These are phyloP conservation scores for Metschnikowia henanensis DNA, from an alignment of 805 yeast genomes.

Conservation along the genomic window DNA sequence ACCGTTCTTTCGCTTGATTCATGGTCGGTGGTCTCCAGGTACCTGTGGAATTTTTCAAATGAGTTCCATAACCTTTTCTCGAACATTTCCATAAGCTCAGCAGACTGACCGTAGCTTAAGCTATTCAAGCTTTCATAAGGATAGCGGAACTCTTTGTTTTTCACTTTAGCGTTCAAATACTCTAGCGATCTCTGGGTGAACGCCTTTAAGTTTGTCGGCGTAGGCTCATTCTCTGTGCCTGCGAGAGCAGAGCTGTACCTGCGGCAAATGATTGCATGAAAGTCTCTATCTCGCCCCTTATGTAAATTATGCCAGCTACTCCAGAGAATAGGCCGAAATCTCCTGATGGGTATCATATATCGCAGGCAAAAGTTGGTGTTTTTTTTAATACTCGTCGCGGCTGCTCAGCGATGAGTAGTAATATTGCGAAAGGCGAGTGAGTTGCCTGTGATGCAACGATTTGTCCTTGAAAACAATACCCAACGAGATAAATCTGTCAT, in stretches of 20 bases:
- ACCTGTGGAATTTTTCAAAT: constrained; percentile 1
- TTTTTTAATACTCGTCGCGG: no score
- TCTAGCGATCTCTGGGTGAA: constrained; percentile 5
- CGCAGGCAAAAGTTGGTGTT: no score
- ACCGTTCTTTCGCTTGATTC: background rate
- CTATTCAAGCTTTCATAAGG: constrained; percentile 7
- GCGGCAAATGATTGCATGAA: background rate
- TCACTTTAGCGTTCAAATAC: background rate
- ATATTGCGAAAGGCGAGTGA: background rate
- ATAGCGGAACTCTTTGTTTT: background rate
- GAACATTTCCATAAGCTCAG: background rate
- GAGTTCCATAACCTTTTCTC: constrained; percentile 3
- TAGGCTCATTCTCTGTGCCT: background rate
- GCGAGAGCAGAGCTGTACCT: background rate
- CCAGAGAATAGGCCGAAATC: no score
- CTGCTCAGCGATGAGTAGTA: background rate
- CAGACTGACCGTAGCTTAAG: background rate
- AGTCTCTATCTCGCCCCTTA: background rate
- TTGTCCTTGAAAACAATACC: no score
- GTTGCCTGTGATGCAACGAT: no score
- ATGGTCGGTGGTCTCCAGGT: background rate
- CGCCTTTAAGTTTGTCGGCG: constrained; percentile 4
- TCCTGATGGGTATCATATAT: no score
- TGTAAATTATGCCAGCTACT: background rate
- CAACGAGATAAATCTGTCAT: no score